phyloP scores from a whole-genome alignment of 2,329 filamentous ascomycete genomes.

The Colletotrichum sp. region DNA sequence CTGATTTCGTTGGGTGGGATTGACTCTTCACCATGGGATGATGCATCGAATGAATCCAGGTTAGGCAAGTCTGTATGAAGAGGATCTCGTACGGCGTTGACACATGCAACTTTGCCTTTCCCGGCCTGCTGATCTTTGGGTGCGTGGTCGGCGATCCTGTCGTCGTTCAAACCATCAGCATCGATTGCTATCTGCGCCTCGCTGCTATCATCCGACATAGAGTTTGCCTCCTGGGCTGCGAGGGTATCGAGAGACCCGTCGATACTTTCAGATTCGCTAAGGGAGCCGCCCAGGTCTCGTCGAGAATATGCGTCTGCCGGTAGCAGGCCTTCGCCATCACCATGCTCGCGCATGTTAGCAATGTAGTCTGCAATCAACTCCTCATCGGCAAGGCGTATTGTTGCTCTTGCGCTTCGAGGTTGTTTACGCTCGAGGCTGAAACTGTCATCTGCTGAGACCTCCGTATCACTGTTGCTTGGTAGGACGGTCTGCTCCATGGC shows the following conservation, averaged over 20 bases:
- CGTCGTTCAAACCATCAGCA: not conserved
- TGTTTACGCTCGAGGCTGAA: not conserved
- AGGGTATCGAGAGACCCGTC: conserved; percentile 23
- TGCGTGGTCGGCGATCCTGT: not conserved
- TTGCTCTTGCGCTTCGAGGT: not conserved
- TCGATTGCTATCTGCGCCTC: not conserved
- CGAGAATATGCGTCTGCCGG: conserved; percentile 61
- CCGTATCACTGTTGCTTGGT: conserved; percentile 21
- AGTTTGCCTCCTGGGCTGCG: not conserved
- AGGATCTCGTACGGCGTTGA: not conserved
- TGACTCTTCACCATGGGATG: not conserved
- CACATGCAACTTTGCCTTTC: not conserved
- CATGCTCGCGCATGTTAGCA: conserved; percentile 63
- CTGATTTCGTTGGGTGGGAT: not conserved
- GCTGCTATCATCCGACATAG: not conserved
- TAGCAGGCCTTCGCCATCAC: conserved; percentile 64
- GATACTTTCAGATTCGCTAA: conserved; percentile 27
- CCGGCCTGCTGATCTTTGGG: not conserved
- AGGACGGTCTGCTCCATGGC: conserved; percentile 28
- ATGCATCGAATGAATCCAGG: not conserved
- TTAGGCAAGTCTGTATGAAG: not conserved
- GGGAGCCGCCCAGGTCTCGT: conserved; percentile 29
- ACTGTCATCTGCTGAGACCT: not conserved
- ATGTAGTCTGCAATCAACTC: conserved; percentile 73
- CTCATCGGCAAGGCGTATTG: conserved; percentile 50